Evolutionary conservation across 225 moss, liverwort and hornwort genomes (phyloP), one percentile per base, ranked within the genome.

Genomic region (Thuidium tamariscinum): DNA sequence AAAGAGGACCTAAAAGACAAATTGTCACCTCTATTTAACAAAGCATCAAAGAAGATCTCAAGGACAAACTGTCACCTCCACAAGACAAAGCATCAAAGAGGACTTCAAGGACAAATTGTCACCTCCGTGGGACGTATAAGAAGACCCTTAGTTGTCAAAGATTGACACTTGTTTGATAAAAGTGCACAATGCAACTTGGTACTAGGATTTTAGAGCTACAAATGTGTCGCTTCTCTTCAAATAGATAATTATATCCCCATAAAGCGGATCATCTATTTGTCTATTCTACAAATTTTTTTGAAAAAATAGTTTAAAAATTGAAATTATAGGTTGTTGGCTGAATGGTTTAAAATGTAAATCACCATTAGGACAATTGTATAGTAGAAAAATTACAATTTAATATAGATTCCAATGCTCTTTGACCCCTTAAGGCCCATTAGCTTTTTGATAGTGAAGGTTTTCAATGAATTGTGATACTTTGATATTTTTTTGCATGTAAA

Each of bases 71-170:
- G 0, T 48, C 30, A 48, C 10, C 1, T 73, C 20, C 0, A n/a
- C n/a, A n/a, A n/a, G 30, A 48, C 0, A 20, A 13, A 3, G 13
- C 20, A 74, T 49, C 3, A 12, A 4, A 7, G 1, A 32, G 26
- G 11, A 4, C 12, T 0, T 1, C 1, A 32, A 34, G 2, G 32
- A 34, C 34, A 73, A 18, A 19, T 0, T 73, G 0, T 48, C 30
- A 48, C 10, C 1, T 73, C 20, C 0, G 10, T 12, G 0, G 11
- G 12, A 20, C 0, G 34, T 0, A 21, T 51, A 0, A 49, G 1
- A 20, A 1, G 49, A 21, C 1, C 7, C 1, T 4, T 7, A 51
- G 5, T 74, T 74, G 3, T 21, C 16, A 6, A 6, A 34, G 8
- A 20, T 32, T 49, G 4, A 74, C 21, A 20, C 6, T 74, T 49